phyloP scores from a whole-genome alignment of 2,329 filamentous ascomycete species.

The Cercospora beticola region DNA sequence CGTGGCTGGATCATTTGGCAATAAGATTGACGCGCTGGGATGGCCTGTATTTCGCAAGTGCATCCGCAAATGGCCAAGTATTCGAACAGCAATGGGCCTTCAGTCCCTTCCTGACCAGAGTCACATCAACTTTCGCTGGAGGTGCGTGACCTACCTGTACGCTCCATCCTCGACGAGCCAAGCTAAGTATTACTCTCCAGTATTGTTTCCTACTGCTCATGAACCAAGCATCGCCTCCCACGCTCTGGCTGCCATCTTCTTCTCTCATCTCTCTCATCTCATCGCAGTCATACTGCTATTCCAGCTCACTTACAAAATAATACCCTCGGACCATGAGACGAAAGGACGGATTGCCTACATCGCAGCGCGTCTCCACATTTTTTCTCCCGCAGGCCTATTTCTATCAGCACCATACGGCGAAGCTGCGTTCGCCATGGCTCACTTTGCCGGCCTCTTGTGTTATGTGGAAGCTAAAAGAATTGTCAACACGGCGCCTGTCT shows the following conservation, averaged over 20 bases:
- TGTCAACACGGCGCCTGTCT: constrained; percentile 23
- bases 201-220: neutral
- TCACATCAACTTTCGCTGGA: constrained; percentile 45
- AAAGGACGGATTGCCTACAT: constrained; percentile 60
- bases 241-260: constrained; percentile 58
- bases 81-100: constrained; percentile 89
- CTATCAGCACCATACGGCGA: constrained; percentile 85
- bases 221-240: constrained; percentile 33
- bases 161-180: neutral
- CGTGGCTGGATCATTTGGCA: constrained; percentile 43
- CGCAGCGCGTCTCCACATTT: constrained; percentile 70
- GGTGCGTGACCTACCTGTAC: constrained; percentile 39
- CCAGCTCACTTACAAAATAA: constrained; percentile 60
- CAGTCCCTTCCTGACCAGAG: constrained; percentile 56
- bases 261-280: constrained; percentile 75
- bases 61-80: constrained; percentile 62
- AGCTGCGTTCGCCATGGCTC: constrained; percentile 72
- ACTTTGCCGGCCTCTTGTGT: constrained; percentile 69
- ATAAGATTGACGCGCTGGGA: constrained; percentile 74
- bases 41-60: constrained; percentile 70
- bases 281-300: constrained; percentile 72
- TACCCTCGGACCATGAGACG: constrained; percentile 40
- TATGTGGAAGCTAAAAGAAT: constrained; percentile 57
- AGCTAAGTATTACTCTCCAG: constrained; percentile 33
- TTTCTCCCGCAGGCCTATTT: constrained; percentile 87